phyloP scores from a whole-genome alignment of 176 grass and related monocot genomes.

The Calamus simplicifolius region DNA sequence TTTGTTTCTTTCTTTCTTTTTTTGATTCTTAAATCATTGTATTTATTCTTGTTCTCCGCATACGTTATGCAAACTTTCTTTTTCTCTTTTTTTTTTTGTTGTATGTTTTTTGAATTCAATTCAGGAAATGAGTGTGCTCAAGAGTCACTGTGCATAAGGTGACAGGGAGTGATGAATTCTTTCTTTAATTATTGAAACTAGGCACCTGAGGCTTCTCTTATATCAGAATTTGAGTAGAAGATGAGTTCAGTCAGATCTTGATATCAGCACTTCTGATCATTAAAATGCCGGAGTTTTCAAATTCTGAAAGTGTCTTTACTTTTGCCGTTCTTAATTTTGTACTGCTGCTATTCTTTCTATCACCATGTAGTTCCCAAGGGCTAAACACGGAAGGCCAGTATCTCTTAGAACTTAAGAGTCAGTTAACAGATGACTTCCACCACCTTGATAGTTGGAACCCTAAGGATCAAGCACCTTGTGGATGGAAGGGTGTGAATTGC shows the following conservation, averaged over 20 bases:
- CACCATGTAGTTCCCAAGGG: slow-evolving; percentile 29
- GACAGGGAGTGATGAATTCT: too few species aligned
- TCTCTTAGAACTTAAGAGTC: slow-evolving; percentile 60
- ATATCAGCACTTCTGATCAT: neutral
- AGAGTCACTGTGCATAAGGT: too few species aligned
- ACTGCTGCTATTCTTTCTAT: slow-evolving; percentile 35
- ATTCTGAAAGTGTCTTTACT: neutral
- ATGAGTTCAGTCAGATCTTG: slow-evolving; percentile 10
- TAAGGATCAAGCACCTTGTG: slow-evolving; percentile 42
- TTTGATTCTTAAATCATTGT: too few species aligned
- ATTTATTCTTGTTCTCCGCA: too few species aligned
- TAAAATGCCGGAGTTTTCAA: slow-evolving; percentile 4
- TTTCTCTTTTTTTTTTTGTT: too few species aligned
- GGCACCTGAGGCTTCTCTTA: too few species aligned
- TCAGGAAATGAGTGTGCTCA: too few species aligned
- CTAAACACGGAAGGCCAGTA: slow-evolving; percentile 64
- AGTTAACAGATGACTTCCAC: slow-evolving; percentile 47
- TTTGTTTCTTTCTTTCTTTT: too few species aligned
- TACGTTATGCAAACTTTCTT: too few species aligned
- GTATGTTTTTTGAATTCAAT: too few species aligned
- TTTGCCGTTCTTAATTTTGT: slow-evolving; percentile 23
- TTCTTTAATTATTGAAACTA: too few species aligned
- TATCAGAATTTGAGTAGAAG: slow-evolving; percentile 6
- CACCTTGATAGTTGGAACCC: slow-evolving; percentile 56
- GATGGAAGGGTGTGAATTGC: slow-evolving; percentile 79